phyloP scores from a whole-genome alignment of 1,284 basidiomycete species.

The Mycena sp. region DNA sequence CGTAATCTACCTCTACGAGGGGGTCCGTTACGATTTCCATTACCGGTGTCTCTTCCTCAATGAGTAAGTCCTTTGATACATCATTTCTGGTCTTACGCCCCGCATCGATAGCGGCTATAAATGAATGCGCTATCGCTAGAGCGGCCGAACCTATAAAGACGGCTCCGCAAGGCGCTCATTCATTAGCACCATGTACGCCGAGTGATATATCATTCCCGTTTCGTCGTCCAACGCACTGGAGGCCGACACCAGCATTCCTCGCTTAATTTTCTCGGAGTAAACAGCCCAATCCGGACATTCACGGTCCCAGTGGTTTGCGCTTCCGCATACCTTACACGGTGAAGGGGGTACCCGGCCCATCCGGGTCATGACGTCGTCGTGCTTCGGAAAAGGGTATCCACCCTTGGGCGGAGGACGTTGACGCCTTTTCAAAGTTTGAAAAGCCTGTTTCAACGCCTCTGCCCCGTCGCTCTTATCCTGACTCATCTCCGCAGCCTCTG shows the following conservation, averaged over 20 bases:
- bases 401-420: background rate
- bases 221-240: background rate
- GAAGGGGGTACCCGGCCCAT: constrained; percentile 7
- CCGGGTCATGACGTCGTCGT: background rate
- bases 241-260: background rate
- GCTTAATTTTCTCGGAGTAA: background rate
- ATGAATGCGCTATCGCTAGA: background rate
- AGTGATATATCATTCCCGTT: background rate
- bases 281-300: constrained; percentile 2
- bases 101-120: too few species aligned
- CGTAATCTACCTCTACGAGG: too few species aligned
- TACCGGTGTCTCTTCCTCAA: too few species aligned
- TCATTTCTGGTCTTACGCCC: constrained; percentile 1
- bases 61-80: background rate
- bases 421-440: background rate
- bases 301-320: background rate
- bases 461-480: too few species aligned
- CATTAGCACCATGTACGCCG: background rate
- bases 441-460: background rate
- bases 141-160: background rate
- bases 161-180: background rate
- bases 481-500: too few species aligned
- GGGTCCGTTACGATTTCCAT: background rate
- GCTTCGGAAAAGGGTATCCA: background rate
- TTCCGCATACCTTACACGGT: constrained; percentile 13